Percentiles rank a stretch among this genome's conserved stretches.
Conservation (phyloP, 768 basidiomycete species). For the Tricholoma sp. region DNA sequence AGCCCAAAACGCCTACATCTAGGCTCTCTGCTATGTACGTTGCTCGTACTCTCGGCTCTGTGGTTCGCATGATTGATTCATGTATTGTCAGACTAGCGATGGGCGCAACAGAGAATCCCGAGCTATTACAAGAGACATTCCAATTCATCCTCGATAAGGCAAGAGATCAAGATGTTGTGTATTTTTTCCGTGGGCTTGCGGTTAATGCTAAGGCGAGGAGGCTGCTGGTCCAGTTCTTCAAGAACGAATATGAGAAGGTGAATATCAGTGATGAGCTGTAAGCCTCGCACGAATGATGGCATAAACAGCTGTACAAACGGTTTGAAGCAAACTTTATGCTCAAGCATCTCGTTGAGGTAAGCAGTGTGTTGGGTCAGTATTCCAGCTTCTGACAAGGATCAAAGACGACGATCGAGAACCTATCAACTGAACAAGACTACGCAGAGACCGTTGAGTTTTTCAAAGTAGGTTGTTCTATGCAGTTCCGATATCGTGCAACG, state of each 20-base stretch:
- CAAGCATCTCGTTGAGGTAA: constrained; percentile 46
- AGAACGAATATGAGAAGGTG: constrained; percentile 63
- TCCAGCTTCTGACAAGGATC: constrained; percentile 27
- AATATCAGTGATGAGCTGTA: constrained; percentile 16
- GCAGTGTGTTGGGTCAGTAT: constrained; percentile 15
- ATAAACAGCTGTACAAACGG: constrained; percentile 53
- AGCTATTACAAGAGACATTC: constrained; percentile 58
- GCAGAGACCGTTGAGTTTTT: constrained; percentile 67
- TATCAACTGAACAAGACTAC: constrained; percentile 69
- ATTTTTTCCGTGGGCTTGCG: constrained; percentile 58
- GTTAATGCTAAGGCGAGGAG: constrained; percentile 53
- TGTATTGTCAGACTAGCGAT: constrained; percentile 50
- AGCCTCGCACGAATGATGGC: not conserved
- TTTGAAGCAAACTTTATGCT: constrained; percentile 69
- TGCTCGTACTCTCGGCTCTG: not conserved
- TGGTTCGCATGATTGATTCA: constrained; percentile 5
- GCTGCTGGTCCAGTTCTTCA: constrained; percentile 55
- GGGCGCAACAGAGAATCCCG: constrained; percentile 51
- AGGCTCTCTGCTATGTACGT: constrained; percentile 67
- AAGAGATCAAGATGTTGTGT: constrained; percentile 56
- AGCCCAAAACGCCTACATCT: constrained; percentile 69
- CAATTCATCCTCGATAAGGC: constrained; percentile 49
- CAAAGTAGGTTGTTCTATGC: constrained; percentile 39
- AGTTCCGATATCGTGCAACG: too few species aligned
- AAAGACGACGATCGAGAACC: constrained; percentile 17